phyloP scores from a whole-genome alignment of 257 asterid genomes.

The Leptodermis oblonga region DNA sequence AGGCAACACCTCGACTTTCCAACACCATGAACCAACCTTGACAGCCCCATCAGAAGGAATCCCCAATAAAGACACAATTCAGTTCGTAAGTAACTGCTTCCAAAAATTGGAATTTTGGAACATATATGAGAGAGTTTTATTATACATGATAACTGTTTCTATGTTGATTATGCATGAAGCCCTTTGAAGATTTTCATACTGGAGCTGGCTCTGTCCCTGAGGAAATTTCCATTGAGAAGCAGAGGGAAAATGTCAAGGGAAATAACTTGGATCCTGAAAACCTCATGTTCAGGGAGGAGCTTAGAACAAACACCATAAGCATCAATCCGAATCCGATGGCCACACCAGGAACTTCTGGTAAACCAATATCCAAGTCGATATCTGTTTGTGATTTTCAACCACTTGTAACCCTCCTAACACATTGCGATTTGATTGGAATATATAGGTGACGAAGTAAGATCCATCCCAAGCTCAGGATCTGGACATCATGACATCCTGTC shows the following conservation, averaged over 20 bases:
- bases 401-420: conserved; percentile 9
- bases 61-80: conserved; percentile 37
- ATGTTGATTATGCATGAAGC: conserved; percentile 36
- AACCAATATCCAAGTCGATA: neutral
- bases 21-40: conserved; percentile 64
- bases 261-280: conserved; percentile 39
- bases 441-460: conserved; percentile 56
- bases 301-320: conserved; percentile 37
- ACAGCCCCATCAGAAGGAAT: conserved; percentile 54
- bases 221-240: conserved; percentile 59
- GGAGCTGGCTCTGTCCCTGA: conserved; percentile 39
- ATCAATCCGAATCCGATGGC: conserved; percentile 38
- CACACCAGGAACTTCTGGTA: conserved; percentile 77
- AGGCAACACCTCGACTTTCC: conserved; percentile 50
- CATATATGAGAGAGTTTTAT: neutral
- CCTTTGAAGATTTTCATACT: conserved; percentile 46
- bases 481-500: conserved; percentile 56
- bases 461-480: conserved; percentile 82
- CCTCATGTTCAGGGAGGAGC: conserved; percentile 42
- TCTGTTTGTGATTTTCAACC: neutral
- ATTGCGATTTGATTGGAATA: conserved; percentile 17
- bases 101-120: neutral
- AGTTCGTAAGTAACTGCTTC: conserved; percentile 42
- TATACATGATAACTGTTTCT: conserved; percentile 32
- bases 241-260: conserved; percentile 28